Evolutionary conservation across 768 basidiomycete species (phyloP).

Genomic region (Suillus brevipes): DNA sequence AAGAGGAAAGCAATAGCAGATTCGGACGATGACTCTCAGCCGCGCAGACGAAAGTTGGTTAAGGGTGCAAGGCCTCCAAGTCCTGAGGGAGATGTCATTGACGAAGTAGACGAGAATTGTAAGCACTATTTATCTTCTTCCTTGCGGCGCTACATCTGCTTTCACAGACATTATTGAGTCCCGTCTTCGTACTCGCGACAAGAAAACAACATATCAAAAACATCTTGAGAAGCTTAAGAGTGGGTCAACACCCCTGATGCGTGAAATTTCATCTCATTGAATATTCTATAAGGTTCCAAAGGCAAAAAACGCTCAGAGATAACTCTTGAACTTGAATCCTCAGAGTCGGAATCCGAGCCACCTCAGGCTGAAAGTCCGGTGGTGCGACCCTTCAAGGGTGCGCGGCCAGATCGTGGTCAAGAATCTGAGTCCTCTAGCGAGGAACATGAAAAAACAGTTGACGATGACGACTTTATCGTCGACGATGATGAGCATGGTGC

Average conservation of each 20-base stretch:
- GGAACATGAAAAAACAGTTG: slow-evolving; percentile 30
- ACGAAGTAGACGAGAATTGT: slow-evolving; percentile 61
- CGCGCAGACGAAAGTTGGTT: slow-evolving; percentile 41
- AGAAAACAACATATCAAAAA: slow-evolving; percentile 58
- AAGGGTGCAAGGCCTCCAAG: slow-evolving; percentile 45
- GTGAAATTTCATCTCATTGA: slow-evolving; percentile 8
- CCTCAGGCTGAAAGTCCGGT: slow-evolving; percentile 23
- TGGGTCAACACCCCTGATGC: slow-evolving; percentile 26
- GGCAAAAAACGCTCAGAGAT: slow-evolving; percentile 46
- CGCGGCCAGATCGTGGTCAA: slow-evolving; percentile 40
- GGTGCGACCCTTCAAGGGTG: slow-evolving; percentile 44
- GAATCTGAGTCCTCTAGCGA: slow-evolving; percentile 39
- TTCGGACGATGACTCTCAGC: slow-evolving; percentile 38
- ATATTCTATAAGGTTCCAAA: slow-evolving; percentile 20
- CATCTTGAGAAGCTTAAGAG: slow-evolving; percentile 68
- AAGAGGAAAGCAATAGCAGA: slow-evolving; percentile 25
- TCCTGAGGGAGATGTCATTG: slow-evolving; percentile 43
- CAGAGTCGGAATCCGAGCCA: slow-evolving; percentile 34
- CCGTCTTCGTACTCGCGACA: slow-evolving; percentile 62
- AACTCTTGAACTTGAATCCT: slow-evolving; percentile 28
- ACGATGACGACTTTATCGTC: slow-evolving; percentile 52
- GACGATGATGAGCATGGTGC: slow-evolving; percentile 55
- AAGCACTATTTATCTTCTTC: slow-evolving; percentile 23
- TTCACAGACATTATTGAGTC: slow-evolving; percentile 58
- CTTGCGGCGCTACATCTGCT: slow-evolving; percentile 2